These are phyloP conservation scores for Cucurbita moschata DNA, from an alignment of 306 rosid genomes.

Conservation along the genomic window DNA sequence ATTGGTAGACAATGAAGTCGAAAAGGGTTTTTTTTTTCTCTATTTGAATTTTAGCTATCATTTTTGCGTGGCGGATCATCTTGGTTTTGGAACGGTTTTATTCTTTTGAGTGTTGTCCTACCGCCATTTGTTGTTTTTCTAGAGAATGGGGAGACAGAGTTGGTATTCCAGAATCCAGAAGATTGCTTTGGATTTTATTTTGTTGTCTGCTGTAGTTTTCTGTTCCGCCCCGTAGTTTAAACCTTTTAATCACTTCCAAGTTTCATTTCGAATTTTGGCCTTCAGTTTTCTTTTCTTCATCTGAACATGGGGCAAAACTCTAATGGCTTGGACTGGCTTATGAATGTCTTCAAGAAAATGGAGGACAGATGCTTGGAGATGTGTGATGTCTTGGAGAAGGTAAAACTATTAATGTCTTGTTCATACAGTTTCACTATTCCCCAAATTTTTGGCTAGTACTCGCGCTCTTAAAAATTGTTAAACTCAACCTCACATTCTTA, in stretches of 20 bases:
- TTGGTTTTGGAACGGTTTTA: not conserved
- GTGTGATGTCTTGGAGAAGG: not conserved
- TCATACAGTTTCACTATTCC: not conserved
- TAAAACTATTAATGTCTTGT: not conserved
- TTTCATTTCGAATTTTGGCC: not conserved
- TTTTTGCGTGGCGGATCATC: not conserved
- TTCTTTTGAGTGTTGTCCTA: not conserved
- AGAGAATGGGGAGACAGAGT: not conserved
- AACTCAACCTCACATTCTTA: not conserved
- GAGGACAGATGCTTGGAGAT: not conserved
- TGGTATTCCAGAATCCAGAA: not conserved
- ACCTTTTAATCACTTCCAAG: not conserved
- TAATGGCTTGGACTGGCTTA: not conserved
- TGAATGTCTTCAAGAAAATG: not conserved
- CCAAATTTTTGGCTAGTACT: not conserved
- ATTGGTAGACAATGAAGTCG: not conserved
- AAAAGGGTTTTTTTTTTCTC: not conserved
- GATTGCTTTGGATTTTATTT: not conserved
- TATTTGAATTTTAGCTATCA: not conserved
- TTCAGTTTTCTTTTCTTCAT: not conserved
- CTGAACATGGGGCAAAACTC: not conserved
- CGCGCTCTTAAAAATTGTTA: not conserved
- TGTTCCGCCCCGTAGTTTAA: not conserved
- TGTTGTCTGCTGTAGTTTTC: not conserved
- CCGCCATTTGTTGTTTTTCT: not conserved